A percentile compares a stretch with the other conserved stretches of the same genome.
Evolutionary conservation across 2,329 filamentous ascomycete genomes (phyloP).

Genomic region (Cyphellophora attinorum): DNA sequence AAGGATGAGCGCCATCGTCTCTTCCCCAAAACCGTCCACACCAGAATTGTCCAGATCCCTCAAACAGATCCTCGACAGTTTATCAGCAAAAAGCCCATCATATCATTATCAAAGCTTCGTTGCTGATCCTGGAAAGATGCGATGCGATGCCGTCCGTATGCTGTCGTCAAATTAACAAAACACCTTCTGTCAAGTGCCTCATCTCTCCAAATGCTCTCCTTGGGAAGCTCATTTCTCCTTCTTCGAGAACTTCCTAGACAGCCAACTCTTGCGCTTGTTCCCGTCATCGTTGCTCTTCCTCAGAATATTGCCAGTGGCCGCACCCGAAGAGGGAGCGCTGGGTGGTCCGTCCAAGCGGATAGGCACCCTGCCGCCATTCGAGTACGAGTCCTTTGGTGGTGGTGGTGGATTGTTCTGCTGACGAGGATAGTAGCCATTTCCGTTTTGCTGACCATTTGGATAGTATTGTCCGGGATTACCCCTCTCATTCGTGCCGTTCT

Average conservation of each 20-base stretch:
- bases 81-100: no score
- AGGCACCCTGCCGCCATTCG: slow-evolving; percentile 14
- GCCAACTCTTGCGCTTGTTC: slow-evolving; percentile 78
- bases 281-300: slow-evolving; percentile 33
- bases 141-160: no score
- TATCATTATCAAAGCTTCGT: no score
- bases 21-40: no score
- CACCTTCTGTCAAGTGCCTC: no score
- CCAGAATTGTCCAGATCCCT: no score
- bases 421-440: slow-evolving; percentile 16
- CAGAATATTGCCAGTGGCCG: slow-evolving; percentile 5
- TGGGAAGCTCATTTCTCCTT: slow-evolving; percentile 17
- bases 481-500: slow-evolving; percentile 15
- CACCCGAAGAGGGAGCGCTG: background rate
- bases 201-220: slow-evolving; percentile 1
- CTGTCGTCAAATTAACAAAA: no score
- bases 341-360: slow-evolving; percentile 16
- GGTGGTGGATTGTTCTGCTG: slow-evolving; percentile 17
- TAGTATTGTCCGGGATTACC: slow-evolving; percentile 2
- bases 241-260: slow-evolving; percentile 72
- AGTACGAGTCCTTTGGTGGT: slow-evolving; percentile 1
- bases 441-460: background rate
- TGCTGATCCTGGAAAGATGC: no score
- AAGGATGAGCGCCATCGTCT: no score
- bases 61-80: no score